A percentile compares a stretch with the other conserved stretches of the same genome.
These are phyloP conservation scores for Aphanomyces cochlioides DNA, from an alignment of 352 stramenopile genomes.

Conservation along the genomic window DNA sequence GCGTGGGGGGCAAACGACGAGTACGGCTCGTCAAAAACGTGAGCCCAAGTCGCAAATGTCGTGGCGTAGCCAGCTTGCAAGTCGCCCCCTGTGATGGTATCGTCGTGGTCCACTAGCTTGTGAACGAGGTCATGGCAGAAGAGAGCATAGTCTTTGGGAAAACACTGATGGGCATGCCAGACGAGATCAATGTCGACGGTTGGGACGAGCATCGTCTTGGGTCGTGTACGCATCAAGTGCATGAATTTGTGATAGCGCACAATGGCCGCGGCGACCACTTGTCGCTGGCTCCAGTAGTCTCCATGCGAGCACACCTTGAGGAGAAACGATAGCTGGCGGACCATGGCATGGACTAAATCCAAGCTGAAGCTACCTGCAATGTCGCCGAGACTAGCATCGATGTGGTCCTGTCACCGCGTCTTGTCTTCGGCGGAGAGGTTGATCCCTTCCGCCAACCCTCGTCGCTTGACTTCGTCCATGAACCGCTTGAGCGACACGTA, in stretches of 20 bases:
- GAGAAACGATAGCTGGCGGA: conserved; percentile 28
- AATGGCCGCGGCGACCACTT: conserved; percentile 15
- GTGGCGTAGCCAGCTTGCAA: conserved; percentile 10
- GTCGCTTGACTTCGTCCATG: neutral
- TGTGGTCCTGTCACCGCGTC: neutral
- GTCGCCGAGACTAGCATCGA: neutral
- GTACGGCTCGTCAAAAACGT: conserved; percentile 20
- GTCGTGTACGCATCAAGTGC: conserved; percentile 12
- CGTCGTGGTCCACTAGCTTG: conserved; percentile 16
- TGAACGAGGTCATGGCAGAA: neutral
- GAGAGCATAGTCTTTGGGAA: neutral
- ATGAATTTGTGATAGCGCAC: conserved; percentile 29
- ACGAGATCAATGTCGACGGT: conserved; percentile 27
- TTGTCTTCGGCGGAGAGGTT: neutral
- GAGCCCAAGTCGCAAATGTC: conserved; percentile 12
- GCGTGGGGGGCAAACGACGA: conserved; percentile 17
- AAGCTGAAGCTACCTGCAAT: neutral
- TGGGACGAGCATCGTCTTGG: conserved; percentile 21
- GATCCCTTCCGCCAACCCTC: neutral
- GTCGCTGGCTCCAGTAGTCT: conserved; percentile 22
- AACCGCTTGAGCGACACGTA: neutral
- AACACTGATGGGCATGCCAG: conserved; percentile 21
- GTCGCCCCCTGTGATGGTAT: conserved; percentile 21
- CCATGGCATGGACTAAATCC: conserved; percentile 27
- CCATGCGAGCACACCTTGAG: conserved; percentile 23